A percentile compares a stretch with the other conserved stretches of the same genome.
Conservation (phyloP, 805 yeast species). For the Phaffomyces thermotolerans region DNA sequence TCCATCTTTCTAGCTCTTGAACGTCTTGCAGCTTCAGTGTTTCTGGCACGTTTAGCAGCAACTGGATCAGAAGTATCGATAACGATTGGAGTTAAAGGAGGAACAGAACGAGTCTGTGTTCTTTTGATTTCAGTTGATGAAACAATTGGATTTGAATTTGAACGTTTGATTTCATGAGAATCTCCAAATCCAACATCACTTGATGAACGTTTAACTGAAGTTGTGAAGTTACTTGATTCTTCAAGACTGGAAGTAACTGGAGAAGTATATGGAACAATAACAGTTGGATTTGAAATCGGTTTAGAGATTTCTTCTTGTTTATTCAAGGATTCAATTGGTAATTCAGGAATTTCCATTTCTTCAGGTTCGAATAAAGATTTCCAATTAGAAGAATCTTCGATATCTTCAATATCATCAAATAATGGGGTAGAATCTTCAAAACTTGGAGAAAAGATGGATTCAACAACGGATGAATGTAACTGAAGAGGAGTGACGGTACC, state of each 20-base stretch:
- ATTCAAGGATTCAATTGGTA: conserved; percentile 13
- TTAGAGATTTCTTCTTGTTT: background rate
- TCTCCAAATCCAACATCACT: conserved; percentile 20
- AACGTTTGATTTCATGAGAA: conserved; percentile 9
- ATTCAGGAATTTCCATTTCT: conserved; percentile 24
- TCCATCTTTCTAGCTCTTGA: conserved; percentile 91
- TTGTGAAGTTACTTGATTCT: conserved; percentile 3
- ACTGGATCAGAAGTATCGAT: conserved; percentile 55
- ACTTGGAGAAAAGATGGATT: conserved; percentile 36
- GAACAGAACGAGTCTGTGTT: conserved; percentile 18
- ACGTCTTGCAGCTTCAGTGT: conserved; percentile 93
- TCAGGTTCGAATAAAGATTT: conserved; percentile 48
- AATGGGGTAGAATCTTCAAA: conserved; percentile 54
- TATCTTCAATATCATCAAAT: conserved; percentile 33
- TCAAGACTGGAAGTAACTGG: conserved; percentile 1
- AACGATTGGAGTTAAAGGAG: conserved; percentile 66
- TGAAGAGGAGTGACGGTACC: conserved; percentile 41
- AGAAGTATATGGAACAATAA: conserved; percentile 1
- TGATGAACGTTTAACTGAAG: conserved; percentile 16
- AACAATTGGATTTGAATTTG: conserved; percentile 6
- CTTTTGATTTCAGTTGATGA: conserved; percentile 26
- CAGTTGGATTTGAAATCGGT: background rate
- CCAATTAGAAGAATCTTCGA: conserved; percentile 42
- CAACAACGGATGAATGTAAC: conserved; percentile 58
- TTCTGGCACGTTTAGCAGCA: conserved; percentile 84